phyloP scores from a whole-genome alignment of 1,284 basidiomycete genomes.

The Ustilago tritici region DNA sequence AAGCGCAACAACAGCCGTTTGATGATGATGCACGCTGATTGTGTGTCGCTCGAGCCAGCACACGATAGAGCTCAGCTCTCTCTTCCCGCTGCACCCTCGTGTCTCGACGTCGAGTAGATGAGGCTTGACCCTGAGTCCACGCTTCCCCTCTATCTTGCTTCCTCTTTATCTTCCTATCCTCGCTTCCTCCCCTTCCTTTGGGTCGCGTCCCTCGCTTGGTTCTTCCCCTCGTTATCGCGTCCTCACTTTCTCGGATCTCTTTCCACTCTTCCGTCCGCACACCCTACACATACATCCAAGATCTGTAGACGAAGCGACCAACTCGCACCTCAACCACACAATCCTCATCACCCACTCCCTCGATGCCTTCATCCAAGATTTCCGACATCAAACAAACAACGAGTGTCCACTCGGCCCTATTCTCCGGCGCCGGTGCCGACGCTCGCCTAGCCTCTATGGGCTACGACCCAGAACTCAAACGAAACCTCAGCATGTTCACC shows the following conservation, averaged over 20 bases:
- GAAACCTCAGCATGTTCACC: slow-evolving; percentile 72
- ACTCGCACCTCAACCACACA: neutral
- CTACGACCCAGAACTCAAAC: slow-evolving; percentile 71
- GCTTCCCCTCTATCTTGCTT: neutral
- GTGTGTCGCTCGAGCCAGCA: neutral
- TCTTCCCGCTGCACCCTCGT: neutral
- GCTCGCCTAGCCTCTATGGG: slow-evolving; percentile 71
- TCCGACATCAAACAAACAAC: slow-evolving; percentile 40
- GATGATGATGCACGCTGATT: neutral
- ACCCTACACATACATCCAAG: neutral
- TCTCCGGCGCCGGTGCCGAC: slow-evolving; percentile 59
- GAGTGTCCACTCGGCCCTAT: slow-evolving; percentile 52
- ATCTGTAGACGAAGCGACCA: neutral
- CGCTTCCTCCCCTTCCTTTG: neutral
- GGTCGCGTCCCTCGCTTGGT: neutral
- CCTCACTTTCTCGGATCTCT: neutral
- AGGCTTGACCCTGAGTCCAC: neutral
- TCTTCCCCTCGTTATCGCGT: neutral
- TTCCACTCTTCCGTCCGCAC: neutral
- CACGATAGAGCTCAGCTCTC: slow-evolving; percentile 12
- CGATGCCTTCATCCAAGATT: slow-evolving; percentile 8
- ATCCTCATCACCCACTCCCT: neutral
- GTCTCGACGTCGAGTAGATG: neutral
- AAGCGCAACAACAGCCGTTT: neutral
- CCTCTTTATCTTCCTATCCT: neutral